Evolutionary conservation across 495 filamentous ascomycete genomes (phyloP).

Genomic region (Penicillium pancosmium): DNA sequence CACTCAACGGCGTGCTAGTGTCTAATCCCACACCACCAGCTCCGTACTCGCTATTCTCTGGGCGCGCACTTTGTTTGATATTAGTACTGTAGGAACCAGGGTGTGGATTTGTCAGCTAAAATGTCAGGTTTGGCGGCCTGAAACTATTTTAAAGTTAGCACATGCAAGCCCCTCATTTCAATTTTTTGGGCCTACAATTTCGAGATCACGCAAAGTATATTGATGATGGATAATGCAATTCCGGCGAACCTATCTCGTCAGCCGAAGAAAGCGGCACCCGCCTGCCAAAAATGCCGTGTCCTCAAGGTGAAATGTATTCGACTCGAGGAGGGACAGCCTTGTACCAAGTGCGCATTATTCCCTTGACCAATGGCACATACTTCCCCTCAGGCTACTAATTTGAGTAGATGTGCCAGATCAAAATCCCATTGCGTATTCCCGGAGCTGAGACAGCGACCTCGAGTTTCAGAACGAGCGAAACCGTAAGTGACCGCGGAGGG

Average conservation of each 20-base stretch:
- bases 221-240: neutral
- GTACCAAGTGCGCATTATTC: conserved; percentile 16
- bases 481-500: conserved; percentile 13
- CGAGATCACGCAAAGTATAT: neutral
- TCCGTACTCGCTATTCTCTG: too few species aligned
- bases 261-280: conserved; percentile 10
- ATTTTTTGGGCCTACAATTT: neutral
- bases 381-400: conserved; percentile 13
- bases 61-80: too few species aligned
- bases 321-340: conserved; percentile 13
- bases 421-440: conserved; percentile 20
- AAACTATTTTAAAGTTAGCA: neutral
- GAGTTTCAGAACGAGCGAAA: conserved; percentile 13
- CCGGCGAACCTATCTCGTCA: neutral
- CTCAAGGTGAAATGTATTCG: conserved; percentile 26
- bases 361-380: conserved; percentile 1
- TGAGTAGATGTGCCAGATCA: conserved; percentile 22
- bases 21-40: too few species aligned
- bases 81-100: too few species aligned
- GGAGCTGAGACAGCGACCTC: conserved; percentile 17
- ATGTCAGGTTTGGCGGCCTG: neutral
- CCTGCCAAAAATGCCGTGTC: conserved; percentile 21
- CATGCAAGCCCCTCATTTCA: neutral
- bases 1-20: too few species aligned
- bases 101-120: neutral